phyloP scores from a whole-genome alignment of 2,329 filamentous ascomycete genomes.

The Celoporthe dispersa region DNA sequence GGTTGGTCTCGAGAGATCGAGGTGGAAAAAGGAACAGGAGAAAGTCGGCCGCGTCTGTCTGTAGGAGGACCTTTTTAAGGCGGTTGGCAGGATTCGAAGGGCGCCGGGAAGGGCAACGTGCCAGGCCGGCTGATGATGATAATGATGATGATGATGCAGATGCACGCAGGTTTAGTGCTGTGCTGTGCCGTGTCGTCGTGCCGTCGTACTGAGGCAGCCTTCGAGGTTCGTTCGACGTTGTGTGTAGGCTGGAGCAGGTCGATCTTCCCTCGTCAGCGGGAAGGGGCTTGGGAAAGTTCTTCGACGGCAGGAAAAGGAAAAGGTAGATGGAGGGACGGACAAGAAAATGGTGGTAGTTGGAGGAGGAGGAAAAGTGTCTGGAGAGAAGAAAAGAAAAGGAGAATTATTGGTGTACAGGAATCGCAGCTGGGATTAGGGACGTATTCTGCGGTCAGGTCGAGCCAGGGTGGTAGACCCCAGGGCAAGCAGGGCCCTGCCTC shows the following conservation, averaged over 20 bases:
- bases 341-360: neutral
- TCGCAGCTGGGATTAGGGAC: neutral
- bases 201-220: neutral
- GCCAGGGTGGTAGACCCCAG: neutral
- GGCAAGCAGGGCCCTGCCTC: neutral
- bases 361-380: slow-evolving; percentile 5
- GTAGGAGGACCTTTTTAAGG: neutral
- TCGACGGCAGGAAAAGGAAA: neutral
- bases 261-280: neutral
- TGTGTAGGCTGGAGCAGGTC: neutral
- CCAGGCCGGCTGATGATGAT: neutral
- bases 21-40: neutral
- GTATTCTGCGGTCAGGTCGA: neutral
- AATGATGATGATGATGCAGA: neutral
- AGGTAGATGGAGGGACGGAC: neutral
- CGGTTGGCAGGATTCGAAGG: neutral
- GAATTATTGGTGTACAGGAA: slow-evolving; percentile 1
- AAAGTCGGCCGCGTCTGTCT: neutral
- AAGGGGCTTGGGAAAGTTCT: neutral
- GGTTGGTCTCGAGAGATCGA: neutral
- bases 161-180: neutral
- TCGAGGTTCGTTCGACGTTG: neutral
- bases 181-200: neutral
- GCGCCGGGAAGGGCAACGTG: neutral
- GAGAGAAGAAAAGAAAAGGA: neutral